A percentile compares a stretch with the other conserved stretches of the same genome.
Evolutionary conservation across 2,329 filamentous ascomycete genomes (phyloP).

Genomic region (Fusarium haematococcum): DNA sequence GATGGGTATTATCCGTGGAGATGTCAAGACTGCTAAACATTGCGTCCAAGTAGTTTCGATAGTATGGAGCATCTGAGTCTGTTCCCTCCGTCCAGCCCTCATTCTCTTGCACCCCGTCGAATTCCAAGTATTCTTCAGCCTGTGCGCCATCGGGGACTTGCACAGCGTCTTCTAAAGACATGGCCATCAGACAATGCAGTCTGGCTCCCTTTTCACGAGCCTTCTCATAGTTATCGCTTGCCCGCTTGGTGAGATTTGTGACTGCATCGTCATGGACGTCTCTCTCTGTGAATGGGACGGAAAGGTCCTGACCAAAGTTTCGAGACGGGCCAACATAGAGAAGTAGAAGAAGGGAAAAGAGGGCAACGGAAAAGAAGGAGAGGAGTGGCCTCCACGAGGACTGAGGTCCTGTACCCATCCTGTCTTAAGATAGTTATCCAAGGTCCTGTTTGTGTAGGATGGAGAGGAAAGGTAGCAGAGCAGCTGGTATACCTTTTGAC

Average conservation of each 20-base stretch:
- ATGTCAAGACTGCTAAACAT: background rate
- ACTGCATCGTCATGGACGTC: background rate
- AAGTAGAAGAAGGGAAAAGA: background rate
- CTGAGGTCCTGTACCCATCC: background rate
- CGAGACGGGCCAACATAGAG: background rate
- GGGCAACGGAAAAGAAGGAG: background rate
- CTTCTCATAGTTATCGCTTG: background rate
- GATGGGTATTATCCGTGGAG: background rate
- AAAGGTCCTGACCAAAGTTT: background rate
- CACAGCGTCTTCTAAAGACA: background rate
- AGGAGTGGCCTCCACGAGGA: constrained; percentile 6
- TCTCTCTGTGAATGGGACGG: background rate
- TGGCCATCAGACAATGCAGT: background rate
- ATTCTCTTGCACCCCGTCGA: no score
- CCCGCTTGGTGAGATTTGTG: constrained; percentile 7
- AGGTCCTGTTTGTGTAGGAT: background rate
- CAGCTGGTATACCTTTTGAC: background rate
- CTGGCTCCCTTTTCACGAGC: background rate
- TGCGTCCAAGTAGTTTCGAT: background rate
- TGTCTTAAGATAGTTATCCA: background rate
- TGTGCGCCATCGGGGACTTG: background rate
- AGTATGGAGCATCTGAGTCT: background rate
- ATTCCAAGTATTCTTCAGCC: no score
- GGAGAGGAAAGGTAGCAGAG: background rate
- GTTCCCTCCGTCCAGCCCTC: background rate